These are phyloP conservation scores for Fraxinus nigra DNA, from an alignment of 305 asterid species.

Conservation along the genomic window DNA sequence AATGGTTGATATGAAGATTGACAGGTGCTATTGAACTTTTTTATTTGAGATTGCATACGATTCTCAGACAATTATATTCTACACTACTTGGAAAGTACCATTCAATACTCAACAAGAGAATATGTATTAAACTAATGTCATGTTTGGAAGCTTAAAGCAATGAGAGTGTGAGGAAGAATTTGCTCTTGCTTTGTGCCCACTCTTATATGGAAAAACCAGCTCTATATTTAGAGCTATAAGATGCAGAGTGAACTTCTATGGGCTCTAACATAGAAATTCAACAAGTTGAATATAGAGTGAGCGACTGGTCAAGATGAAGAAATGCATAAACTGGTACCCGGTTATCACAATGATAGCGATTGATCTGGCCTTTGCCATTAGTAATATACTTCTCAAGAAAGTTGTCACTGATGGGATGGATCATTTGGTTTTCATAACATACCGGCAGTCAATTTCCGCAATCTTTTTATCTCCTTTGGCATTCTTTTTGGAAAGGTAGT, in stretches of 20 bases:
- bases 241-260: not conserved
- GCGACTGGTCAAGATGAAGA: conserved; percentile 31
- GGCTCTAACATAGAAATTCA: not conserved
- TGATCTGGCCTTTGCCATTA: conserved; percentile 55
- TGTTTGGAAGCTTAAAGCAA: conserved; percentile 23
- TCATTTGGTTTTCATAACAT: conserved; percentile 70
- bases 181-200: conserved; percentile 8
- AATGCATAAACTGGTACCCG: conserved; percentile 51
- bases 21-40: not conserved
- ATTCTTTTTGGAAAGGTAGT: conserved; percentile 61
- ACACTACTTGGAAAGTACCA: conserved; percentile 17
- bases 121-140: conserved; percentile 35
- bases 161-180: conserved; percentile 17
- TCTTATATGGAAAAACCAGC: not conserved
- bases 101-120: conserved; percentile 23
- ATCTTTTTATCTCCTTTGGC: conserved; percentile 64
- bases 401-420: conserved; percentile 54
- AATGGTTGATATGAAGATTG: conserved; percentile 11
- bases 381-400: conserved; percentile 67
- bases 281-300: not conserved
- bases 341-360: conserved; percentile 49
- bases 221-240: not conserved
- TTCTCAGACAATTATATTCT: conserved; percentile 15
- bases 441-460: conserved; percentile 63
- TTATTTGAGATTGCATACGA: not conserved